A percentile compares a stretch with the other conserved stretches of the same genome.
Conservation (phyloP, 2,329 filamentous ascomycete genomes). For the Drechslera avenae region DNA sequence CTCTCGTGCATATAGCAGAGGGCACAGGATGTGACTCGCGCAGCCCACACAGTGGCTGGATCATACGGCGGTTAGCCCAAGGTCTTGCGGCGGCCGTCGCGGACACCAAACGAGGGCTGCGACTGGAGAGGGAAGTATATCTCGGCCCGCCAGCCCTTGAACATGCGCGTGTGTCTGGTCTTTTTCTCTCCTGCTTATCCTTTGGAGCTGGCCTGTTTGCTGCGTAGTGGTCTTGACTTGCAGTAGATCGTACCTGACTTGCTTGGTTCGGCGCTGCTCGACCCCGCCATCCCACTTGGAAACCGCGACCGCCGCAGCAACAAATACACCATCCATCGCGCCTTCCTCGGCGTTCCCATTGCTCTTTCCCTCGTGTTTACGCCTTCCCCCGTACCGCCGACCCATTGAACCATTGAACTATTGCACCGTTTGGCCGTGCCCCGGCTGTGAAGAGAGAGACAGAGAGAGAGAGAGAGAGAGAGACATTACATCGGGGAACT, state of each 20-base stretch:
- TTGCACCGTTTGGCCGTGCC: too few relatives aligned
- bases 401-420: too few relatives aligned
- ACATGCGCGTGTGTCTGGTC: not conserved
- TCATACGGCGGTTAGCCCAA: constrained; percentile 30
- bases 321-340: constrained; percentile 1
- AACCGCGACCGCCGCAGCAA: constrained; percentile 11
- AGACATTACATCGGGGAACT: not conserved
- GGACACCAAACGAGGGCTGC: constrained; percentile 17
- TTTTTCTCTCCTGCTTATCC: not conserved
- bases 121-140: constrained; percentile 12
- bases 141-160: constrained; percentile 6
- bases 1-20: constrained; percentile 27
- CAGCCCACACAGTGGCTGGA: constrained; percentile 32
- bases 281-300: constrained; percentile 16
- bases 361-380: constrained; percentile 7
- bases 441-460: too few relatives aligned
- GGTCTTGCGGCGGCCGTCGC: constrained; percentile 17
- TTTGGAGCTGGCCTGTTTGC: too few relatives aligned
- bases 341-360: not conserved
- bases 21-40: constrained; percentile 34
- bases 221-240: not conserved
- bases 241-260: constrained; percentile 1
- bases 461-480: too few relatives aligned
- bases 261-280: constrained; percentile 7
- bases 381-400: too few relatives aligned